A percentile compares a stretch with the other conserved stretches of the same genome.
Conservation (phyloP, 257 asterid species). For the Nemophila menziesii region DNA sequence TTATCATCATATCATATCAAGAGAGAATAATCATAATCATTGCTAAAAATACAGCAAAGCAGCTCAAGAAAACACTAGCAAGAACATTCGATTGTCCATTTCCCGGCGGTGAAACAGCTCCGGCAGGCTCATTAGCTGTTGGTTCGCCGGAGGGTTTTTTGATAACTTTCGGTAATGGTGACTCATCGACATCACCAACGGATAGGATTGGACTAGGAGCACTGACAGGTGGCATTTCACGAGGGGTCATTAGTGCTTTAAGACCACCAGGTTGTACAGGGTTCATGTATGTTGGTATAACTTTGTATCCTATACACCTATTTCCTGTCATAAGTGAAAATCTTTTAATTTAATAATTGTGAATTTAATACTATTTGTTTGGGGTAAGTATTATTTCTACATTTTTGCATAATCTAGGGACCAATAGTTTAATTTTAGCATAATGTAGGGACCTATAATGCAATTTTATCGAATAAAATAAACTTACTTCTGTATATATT, state of each 20-base stretch:
- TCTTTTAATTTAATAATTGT: constrained; percentile 4
- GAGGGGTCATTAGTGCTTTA: constrained; percentile 16
- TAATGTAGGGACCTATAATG: too few species aligned
- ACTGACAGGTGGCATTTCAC: constrained; percentile 46
- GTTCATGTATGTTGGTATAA: constrained; percentile 42
- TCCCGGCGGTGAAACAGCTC: constrained; percentile 29
- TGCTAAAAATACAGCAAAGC: constrained; percentile 35
- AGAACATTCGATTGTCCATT: constrained; percentile 40
- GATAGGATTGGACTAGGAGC: constrained; percentile 57
- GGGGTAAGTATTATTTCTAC: background rate
- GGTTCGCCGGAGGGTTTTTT: constrained; percentile 15
- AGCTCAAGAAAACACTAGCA: constrained; percentile 28
- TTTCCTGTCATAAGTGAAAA: constrained; percentile 62
- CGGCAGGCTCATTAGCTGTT: constrained; percentile 18
- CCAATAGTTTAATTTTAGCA: too few species aligned
- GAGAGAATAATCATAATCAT: constrained; percentile 19
- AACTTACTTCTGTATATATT: constrained; percentile 65
- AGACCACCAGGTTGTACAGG: constrained; percentile 50
- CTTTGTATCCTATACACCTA: constrained; percentile 49
- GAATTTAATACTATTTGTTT: background rate
- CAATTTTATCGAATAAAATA: too few species aligned
- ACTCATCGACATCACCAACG: constrained; percentile 38
- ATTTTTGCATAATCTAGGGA: too few species aligned
- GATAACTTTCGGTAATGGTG: constrained; percentile 63
- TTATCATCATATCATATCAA: constrained; percentile 10